Evolutionary conservation across 768 basidiomycete species (phyloP).

Genomic region (Thelephora ganbajun): DNA sequence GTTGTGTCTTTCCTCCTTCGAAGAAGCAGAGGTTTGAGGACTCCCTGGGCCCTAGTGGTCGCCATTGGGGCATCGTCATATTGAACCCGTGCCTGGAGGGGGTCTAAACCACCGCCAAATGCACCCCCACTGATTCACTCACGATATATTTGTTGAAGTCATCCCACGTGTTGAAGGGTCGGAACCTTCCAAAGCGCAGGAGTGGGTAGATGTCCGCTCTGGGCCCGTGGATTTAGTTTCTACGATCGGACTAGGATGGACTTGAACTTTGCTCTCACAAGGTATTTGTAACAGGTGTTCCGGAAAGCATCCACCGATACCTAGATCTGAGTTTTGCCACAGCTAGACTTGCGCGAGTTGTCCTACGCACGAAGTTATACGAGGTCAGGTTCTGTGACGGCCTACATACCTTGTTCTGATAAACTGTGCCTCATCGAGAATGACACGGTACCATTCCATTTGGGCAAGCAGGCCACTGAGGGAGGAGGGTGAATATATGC

Average conservation of each 20-base stretch:
- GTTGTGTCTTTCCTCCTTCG: slow-evolving; percentile 57
- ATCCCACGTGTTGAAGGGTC: slow-evolving; percentile 46
- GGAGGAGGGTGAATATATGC: neutral
- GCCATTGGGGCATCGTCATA: slow-evolving; percentile 45
- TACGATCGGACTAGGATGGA: neutral
- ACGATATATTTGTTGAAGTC: slow-evolving; percentile 48
- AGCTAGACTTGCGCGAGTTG: slow-evolving; percentile 42
- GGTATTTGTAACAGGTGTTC: slow-evolving; percentile 63
- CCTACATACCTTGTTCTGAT: slow-evolving; percentile 43
- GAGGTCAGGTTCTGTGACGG: no score
- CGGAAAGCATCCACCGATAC: slow-evolving; percentile 71
- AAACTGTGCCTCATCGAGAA: slow-evolving; percentile 73
- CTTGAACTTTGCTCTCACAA: slow-evolving; percentile 23
- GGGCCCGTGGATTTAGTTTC: slow-evolving; percentile 1
- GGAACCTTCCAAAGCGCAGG: slow-evolving; percentile 52
- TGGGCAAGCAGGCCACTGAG: slow-evolving; percentile 45
- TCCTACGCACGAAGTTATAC: slow-evolving; percentile 15
- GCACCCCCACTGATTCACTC: slow-evolving; percentile 7
- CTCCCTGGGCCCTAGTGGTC: slow-evolving; percentile 50
- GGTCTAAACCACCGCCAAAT: neutral
- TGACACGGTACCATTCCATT: slow-evolving; percentile 50
- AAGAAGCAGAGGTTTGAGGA: slow-evolving; percentile 54
- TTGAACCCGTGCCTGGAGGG: slow-evolving; percentile 36
- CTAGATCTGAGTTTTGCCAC: slow-evolving; percentile 46
- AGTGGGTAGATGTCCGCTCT: slow-evolving; percentile 62